Evolutionary conservation across 805 yeast genomes (phyloP).

Genomic region (Candida sphagnicola): DNA sequence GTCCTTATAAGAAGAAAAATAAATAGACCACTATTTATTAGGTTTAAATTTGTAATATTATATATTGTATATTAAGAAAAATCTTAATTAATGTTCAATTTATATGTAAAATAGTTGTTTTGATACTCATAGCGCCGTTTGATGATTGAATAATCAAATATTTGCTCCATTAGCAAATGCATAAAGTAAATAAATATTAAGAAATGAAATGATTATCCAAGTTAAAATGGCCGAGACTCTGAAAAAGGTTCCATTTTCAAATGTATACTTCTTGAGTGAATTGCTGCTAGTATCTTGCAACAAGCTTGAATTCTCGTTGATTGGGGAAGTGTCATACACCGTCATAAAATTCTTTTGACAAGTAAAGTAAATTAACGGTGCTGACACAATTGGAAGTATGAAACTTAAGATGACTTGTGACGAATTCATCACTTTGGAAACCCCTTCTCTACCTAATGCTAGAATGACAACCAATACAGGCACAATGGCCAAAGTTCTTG

Average conservation of each 20-base stretch:
- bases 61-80: no score
- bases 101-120: no score
- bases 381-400: constrained; percentile 41
- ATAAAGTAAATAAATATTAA: constrained; percentile 38
- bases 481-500: constrained; percentile 38
- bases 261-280: constrained; percentile 22
- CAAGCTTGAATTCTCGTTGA: constrained; percentile 10
- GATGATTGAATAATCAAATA: constrained; percentile 22
- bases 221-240: constrained; percentile 31
- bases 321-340: constrained; percentile 21
- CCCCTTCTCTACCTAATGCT: constrained; percentile 40
- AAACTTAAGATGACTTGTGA: constrained; percentile 44
- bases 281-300: constrained; percentile 7
- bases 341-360: constrained; percentile 37
- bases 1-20: constrained; percentile 35
- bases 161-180: constrained; percentile 40
- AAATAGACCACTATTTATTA: constrained; percentile 7
- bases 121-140: no score
- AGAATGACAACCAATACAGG: constrained; percentile 38
- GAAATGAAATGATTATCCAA: constrained; percentile 36
- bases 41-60: background rate
- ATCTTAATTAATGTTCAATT: no score
- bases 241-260: constrained; percentile 36
- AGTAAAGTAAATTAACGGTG: constrained; percentile 44
- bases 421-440: constrained; percentile 41